Percentiles rank a stretch among this genome's conserved stretches.
These are phyloP conservation scores for Globisporangium canariense DNA, from an alignment of 352 stramenopile species.

Conservation along the genomic window DNA sequence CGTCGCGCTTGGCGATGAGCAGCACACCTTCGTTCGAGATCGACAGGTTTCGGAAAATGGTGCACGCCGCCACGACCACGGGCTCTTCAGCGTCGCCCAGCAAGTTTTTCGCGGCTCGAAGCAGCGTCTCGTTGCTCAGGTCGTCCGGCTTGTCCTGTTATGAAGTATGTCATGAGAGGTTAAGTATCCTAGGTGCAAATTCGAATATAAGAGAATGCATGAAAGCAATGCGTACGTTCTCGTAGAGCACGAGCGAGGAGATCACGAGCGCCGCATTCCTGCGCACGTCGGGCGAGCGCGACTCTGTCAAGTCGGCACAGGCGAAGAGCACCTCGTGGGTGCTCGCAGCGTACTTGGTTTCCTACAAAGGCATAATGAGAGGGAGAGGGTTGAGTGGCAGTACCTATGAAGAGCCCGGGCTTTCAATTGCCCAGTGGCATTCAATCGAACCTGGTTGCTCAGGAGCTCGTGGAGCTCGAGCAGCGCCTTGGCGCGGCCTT, in stretches of 20 bases:
- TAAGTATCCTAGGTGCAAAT: background rate
- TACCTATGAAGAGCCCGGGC: background rate
- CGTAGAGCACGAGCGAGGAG: slow-evolving; percentile 50
- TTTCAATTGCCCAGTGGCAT: background rate
- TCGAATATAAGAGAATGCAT: background rate
- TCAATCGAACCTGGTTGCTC: slow-evolving; percentile 38
- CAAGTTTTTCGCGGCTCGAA: slow-evolving; percentile 39
- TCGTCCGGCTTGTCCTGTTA: slow-evolving; percentile 35
- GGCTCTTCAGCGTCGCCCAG: slow-evolving; percentile 40
- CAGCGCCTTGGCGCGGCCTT: slow-evolving; percentile 48
- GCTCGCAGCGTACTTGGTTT: slow-evolving; percentile 51
- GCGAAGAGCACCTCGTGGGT: slow-evolving; percentile 50
- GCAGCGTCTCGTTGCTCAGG: slow-evolving; percentile 46
- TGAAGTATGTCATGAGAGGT: too few relatives aligned
- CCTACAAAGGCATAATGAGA: slow-evolving; percentile 10
- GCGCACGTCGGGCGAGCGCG: slow-evolving; percentile 36
- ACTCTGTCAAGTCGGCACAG: slow-evolving; percentile 48
- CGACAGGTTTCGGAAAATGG: slow-evolving; percentile 55
- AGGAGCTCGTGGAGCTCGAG: slow-evolving; percentile 47
- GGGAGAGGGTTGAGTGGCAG: background rate
- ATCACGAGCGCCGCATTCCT: slow-evolving; percentile 42
- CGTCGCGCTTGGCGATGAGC: slow-evolving; percentile 33
- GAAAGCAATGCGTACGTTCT: slow-evolving; percentile 28
- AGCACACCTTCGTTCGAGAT: slow-evolving; percentile 55
- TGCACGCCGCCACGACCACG: slow-evolving; percentile 42